Base-by-base conservation (phyloP, 148 eudicot genomes). In the Pouteria glomerata region DNA sequence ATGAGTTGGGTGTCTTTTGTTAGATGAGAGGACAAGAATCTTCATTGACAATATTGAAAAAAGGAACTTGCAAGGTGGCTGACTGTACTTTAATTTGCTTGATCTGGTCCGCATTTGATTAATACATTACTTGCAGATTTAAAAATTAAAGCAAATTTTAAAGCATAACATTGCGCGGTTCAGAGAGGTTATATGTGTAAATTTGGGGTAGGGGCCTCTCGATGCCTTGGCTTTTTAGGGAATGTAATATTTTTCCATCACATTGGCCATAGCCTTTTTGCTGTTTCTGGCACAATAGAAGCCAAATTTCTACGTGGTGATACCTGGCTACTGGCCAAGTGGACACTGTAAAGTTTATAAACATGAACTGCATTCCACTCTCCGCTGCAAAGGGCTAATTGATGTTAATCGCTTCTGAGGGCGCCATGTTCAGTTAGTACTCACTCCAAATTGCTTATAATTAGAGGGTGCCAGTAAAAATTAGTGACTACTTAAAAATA, bases 21-120 rank as follows among this genome's bases (percentile, higher is more conserved):
- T 59, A 41, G 74, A 31, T 30, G 39, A 26, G 37, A 73, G 26
- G 76, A 73, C 69, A 73, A 24, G 52, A 41, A 35, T 53, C 63
- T 71, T 48, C 31, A 26, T 58, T 27, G 56, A 34, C 30, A 51
- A 15, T 3, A 24, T 7, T 21, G 26, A 57, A 21, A 19, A 68
- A 41, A 37, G 57, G 44, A 51, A 69, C 34, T 69, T 72, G 13
- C 18, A 56, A 73, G 39, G 60, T 65, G 64, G 75, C 45, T 57
- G 75, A 62, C 73, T 62, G 35, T 2, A 37, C 58, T n/a, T n/a
- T n/a, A n/a, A 7, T 50, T 24, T 55, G 58, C 11, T 26, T 55
- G 44, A 33, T 61, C 21, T 35, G 26, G 13, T 2, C 42, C 26
- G 4, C 13, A 34, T 35, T 57, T 58, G 31, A 30, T 58, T 15